Percentiles rank a stretch among this genome's conserved stretches.
These are phyloP conservation scores for Irpex sp. DNA, from an alignment of 1,284 basidiomycete genomes.

Conservation along the genomic window DNA sequence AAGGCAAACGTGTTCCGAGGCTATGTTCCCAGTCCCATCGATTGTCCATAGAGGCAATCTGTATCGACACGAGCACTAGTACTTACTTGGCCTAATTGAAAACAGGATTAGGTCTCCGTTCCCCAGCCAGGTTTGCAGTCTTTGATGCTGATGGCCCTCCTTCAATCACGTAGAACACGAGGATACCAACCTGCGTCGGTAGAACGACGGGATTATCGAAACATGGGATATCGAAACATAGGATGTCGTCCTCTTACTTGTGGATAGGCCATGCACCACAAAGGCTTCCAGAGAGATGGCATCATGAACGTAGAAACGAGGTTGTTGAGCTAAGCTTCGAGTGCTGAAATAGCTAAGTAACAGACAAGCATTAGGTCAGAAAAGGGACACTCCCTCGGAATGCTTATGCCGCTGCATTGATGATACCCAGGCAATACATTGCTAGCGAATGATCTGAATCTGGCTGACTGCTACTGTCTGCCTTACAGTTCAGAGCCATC, in stretches of 20 bases:
- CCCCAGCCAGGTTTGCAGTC: slow-evolving; percentile 5
- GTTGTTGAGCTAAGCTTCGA: background rate
- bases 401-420: background rate
- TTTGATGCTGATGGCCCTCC: background rate
- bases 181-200: slow-evolving; percentile 14
- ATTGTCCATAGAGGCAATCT: slow-evolving; percentile 16
- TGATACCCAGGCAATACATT: background rate
- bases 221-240: background rate
- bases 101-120: slow-evolving; percentile 6
- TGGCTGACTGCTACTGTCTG: background rate
- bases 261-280: background rate
- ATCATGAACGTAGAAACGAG: background rate
- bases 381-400: background rate
- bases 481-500: slow-evolving; percentile 23
- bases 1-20: slow-evolving; percentile 15
- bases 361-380: background rate
- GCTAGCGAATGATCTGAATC: background rate
- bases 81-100: background rate
- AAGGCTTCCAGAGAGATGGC: background rate
- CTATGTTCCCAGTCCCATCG: slow-evolving; percentile 7
- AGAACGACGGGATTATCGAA: background rate
- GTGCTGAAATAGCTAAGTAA: background rate
- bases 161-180: slow-evolving; percentile 10
- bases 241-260: background rate
- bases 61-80: background rate